Percentiles rank a stretch among this genome's conserved stretches.
Evolutionary conservation across 2,329 filamentous ascomycete genomes (phyloP).

Genomic region (Phaeosphaeria sp.): DNA sequence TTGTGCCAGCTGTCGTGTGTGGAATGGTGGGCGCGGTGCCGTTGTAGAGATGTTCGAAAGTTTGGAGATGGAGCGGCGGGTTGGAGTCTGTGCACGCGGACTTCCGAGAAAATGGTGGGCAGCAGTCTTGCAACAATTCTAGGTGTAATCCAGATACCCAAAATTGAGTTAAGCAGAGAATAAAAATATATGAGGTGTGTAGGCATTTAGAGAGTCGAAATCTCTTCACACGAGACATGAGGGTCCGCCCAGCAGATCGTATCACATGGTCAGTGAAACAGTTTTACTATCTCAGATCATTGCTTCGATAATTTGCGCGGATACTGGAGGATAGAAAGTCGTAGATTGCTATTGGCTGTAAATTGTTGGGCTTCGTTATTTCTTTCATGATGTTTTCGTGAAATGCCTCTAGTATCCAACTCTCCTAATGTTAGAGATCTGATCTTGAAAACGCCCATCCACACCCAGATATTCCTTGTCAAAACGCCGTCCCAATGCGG

Average conservation of each 20-base stretch:
- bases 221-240: no score
- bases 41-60: constrained; percentile 15
- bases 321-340: neutral
- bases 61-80: constrained; percentile 12
- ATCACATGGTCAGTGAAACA: no score
- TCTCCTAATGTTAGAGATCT: neutral
- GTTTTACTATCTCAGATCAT: no score
- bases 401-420: neutral
- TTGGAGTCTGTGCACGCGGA: constrained; percentile 13
- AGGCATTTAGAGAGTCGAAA: no score
- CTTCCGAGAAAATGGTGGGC: constrained; percentile 5
- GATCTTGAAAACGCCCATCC: neutral
- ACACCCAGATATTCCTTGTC: neutral
- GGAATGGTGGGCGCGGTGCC: constrained; percentile 8
- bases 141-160: no score
- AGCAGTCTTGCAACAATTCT: neutral
- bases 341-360: neutral
- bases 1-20: constrained; percentile 16
- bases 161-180: no score
- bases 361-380: neutral
- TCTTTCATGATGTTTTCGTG: neutral
- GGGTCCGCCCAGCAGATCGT: no score
- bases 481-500: constrained; percentile 17
- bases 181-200: no score
- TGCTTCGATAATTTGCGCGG: no score